Percentiles rank a stretch among this genome's conserved stretches.
Evolutionary conservation across 139 green algal genomes (phyloP).

Genomic region (Chlorella sp.): DNA sequence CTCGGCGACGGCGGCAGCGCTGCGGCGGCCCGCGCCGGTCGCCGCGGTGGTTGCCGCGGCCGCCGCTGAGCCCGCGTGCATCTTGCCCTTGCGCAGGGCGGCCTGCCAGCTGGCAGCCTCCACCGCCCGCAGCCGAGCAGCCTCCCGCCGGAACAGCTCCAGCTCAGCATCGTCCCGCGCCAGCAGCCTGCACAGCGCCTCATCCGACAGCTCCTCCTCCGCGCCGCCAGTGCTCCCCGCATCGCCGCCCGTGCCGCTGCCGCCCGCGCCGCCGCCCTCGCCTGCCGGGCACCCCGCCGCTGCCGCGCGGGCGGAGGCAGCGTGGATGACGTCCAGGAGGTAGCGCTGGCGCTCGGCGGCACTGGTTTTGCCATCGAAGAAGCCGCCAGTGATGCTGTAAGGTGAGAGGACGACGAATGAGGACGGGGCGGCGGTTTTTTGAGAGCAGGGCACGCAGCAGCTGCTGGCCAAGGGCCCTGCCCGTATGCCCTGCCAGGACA

Average conservation of each 20-base stretch:
- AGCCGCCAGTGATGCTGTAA: constrained; percentile 65
- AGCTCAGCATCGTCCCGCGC: constrained; percentile 53
- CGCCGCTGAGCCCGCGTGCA: too few species aligned
- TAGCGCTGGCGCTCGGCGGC: constrained; percentile 69
- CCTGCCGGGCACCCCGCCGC: not conserved
- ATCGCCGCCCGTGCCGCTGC: not conserved
- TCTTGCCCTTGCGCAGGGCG: not conserved
- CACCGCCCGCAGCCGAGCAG: not conserved
- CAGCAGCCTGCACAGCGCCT: constrained; percentile 54
- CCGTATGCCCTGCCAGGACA: too few species aligned
- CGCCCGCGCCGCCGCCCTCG: not conserved
- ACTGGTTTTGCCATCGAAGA: constrained; percentile 83
- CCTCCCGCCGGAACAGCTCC: constrained; percentile 29
- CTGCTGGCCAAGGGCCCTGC: too few species aligned
- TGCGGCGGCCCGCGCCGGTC: too few species aligned
- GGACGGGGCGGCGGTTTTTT: too few species aligned
- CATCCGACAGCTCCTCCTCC: constrained; percentile 1
- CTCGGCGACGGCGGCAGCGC: too few species aligned
- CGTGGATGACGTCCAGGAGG: constrained; percentile 65
- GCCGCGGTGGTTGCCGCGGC: too few species aligned
- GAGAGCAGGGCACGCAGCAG: too few species aligned
- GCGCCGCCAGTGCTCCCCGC: not conserved
- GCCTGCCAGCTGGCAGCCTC: constrained; percentile 14
- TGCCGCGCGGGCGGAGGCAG: constrained; percentile 11
- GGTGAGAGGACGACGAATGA: not conserved